Percentiles rank a stretch among this genome's conserved stretches.
Evolutionary conservation across 2,329 filamentous ascomycete species (phyloP).

Genomic region (Colletotrichum theobromicola): DNA sequence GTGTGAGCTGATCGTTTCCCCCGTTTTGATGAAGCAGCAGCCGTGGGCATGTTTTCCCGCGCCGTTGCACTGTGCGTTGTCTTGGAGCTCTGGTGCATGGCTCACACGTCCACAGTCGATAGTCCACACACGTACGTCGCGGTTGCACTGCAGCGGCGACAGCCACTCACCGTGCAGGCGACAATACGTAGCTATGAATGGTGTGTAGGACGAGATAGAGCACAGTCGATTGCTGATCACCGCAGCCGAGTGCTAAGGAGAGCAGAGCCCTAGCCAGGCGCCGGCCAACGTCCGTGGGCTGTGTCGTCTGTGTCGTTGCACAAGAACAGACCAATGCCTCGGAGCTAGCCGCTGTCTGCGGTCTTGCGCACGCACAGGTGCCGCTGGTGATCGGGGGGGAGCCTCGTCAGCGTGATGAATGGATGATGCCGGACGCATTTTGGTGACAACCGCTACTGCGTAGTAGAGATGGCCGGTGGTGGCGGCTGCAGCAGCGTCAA

Average conservation of each 20-base stretch:
- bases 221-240: conserved; percentile 3
- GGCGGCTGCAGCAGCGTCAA: conserved; percentile 21
- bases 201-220: background rate
- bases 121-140: background rate
- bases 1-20: conserved; percentile 16
- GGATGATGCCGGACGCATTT: background rate
- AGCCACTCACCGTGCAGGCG: background rate
- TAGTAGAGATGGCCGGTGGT: conserved; percentile 1
- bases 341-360: conserved; percentile 1
- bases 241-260: background rate
- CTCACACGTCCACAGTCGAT: background rate
- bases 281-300: conserved; percentile 18
- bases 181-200: background rate
- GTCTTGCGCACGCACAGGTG: background rate
- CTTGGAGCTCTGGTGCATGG: background rate
- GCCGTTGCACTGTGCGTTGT: conserved; percentile 5
- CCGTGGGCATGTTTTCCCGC: background rate
- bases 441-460: conserved; percentile 3
- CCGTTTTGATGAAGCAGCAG: background rate
- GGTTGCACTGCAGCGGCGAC: conserved; percentile 4
- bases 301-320: background rate
- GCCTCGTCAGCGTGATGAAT: background rate
- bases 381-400: background rate
- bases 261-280: background rate
- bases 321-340: conserved; percentile 13